Base-by-base conservation (phyloP, 495 filamentous ascomycete genomes). In the Neurospora tetraspora region DNA sequence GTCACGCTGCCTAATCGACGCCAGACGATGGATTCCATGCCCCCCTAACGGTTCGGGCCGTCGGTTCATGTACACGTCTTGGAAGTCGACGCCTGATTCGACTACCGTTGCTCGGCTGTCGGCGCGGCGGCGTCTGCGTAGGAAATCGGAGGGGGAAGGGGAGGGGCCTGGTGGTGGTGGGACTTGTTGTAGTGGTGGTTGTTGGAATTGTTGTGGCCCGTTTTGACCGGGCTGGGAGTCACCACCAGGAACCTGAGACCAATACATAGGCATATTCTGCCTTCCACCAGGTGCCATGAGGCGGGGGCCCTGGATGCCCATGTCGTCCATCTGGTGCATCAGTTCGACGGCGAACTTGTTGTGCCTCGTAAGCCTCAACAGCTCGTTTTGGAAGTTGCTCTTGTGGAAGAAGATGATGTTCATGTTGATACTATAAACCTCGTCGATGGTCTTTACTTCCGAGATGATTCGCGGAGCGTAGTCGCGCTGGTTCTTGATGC, bases 321-420 rank as follows among this genome's bases (percentile, higher is more conserved):
- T 89, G 75, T 96, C 92, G 3, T 85, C 80, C 80, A 98, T 92
- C 59, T 91, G 87, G 68, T 91, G 84, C 96, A 98, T 97, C 76
- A 99, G 81, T 74, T 96, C 94, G 74, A 92, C 94, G 74, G 96
- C 95, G 82, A 98, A 97, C 80, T 94, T 96, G 83, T 99, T 99
- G 71, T 94, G 92, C 18, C 96, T 89, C 73, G 90, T 91, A 3
- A 99, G 86, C 80, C 96, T 93, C 31, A 97, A 85, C 61, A 95
- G 86, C 78, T 99, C 96, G 81, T 98, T 98, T 77, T 98, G 94
- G 78, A 85, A 90, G 75, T 86, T 97, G 70, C 91, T 93, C 80
- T 98, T 99, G 86, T 97, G 97, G 83, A 98, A 97, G 83, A 97
- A 98, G 74, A 98, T 91, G 70, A 99, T 90, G 80, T 98, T 98